Base-by-base conservation (phyloP, 306 rosid species). In the Medicago arabica region DNA sequence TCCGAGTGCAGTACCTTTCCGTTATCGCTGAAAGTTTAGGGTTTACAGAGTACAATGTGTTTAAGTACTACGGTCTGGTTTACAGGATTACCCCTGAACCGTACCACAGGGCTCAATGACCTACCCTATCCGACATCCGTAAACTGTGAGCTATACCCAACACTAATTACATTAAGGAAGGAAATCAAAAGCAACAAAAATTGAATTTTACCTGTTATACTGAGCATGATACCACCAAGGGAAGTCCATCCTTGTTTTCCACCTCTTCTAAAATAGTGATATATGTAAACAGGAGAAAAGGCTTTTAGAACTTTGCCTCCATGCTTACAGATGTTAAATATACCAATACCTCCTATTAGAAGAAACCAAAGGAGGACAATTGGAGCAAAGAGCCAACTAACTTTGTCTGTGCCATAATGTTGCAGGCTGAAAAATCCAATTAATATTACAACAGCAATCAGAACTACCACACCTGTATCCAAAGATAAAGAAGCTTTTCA, bases 351-450 rank as follows among this genome's bases (percentile, higher is more conserved):
- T 78, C 99, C 98, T 60, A 95, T 95, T 51, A 92, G 71, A 77
- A 96, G 91, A 85, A 96, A 88, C 99, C 98, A 96, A 69, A 96
- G 90, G 67, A 96, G 93, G 67, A 96, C 98, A 73, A 96, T 77
- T 54, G 99, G 99, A 74, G 99, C 99, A 84, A 96, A 96, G 83
- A 96, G 99, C 99, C 99, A 96, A 78, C 98, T 90, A 81, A 96
- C 99, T 87, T 72, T 92, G 75, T 96, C 99, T 41, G 97, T 96
- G 18, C 99, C 99, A 69, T 89, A 90, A 75, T 91, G 98, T 81
- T 96, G 99, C 91, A 96, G 44, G 85, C 99, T 92, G 86, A 96
- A 96, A 83, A 96, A 67, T 15, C 97, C 97, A 31, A 90, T 81
- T 83, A 96, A 77, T 86, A 90, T 89, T 59, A 92, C 79, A 59